Evolutionary conservation across 371 early-diverging fungal genomes (phyloP).

Genomic region (Apophysomyces sp.): DNA sequence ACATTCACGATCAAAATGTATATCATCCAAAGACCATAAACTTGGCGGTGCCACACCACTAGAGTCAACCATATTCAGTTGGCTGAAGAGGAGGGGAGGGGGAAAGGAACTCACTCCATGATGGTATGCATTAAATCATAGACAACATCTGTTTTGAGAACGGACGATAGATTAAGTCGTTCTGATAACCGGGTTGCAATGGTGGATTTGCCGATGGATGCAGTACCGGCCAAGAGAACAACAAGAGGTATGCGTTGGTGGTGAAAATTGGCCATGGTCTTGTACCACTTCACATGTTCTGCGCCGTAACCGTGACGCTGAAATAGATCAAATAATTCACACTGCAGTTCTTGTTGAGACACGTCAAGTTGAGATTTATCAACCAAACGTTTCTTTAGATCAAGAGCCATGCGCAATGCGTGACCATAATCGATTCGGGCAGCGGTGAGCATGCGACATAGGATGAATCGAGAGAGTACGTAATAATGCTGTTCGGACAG

Average conservation of each 20-base stretch:
- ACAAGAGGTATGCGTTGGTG: slow-evolving; percentile 43
- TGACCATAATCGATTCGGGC: slow-evolving; percentile 35
- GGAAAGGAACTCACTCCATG: slow-evolving; percentile 19
- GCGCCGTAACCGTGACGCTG: slow-evolving; percentile 28
- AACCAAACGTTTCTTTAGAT: slow-evolving; percentile 38
- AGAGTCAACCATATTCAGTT: background rate
- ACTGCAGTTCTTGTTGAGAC: slow-evolving; percentile 28
- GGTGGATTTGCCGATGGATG: slow-evolving; percentile 31
- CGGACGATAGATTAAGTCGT: slow-evolving; percentile 33
- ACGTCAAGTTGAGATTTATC: slow-evolving; percentile 27
- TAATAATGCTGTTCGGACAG: slow-evolving; percentile 39
- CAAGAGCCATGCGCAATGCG: slow-evolving; percentile 44
- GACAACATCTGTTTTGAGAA: slow-evolving; percentile 37
- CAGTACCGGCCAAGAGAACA: slow-evolving; percentile 33
- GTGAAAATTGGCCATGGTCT: slow-evolving; percentile 34
- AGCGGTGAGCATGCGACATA: slow-evolving; percentile 40
- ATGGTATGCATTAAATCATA: slow-evolving; percentile 37
- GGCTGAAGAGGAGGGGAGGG: background rate
- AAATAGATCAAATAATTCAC: slow-evolving; percentile 30
- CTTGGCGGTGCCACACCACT: slow-evolving; percentile 14
- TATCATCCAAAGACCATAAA: slow-evolving; percentile 13
- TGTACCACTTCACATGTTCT: slow-evolving; percentile 31
- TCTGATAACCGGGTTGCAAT: slow-evolving; percentile 35
- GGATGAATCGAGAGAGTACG: slow-evolving; percentile 36
- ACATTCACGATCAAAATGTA: slow-evolving; percentile 12